Conservation (phyloP, 2,329 filamentous ascomycete genomes). For the Beauveria pseudobassiana region DNA sequence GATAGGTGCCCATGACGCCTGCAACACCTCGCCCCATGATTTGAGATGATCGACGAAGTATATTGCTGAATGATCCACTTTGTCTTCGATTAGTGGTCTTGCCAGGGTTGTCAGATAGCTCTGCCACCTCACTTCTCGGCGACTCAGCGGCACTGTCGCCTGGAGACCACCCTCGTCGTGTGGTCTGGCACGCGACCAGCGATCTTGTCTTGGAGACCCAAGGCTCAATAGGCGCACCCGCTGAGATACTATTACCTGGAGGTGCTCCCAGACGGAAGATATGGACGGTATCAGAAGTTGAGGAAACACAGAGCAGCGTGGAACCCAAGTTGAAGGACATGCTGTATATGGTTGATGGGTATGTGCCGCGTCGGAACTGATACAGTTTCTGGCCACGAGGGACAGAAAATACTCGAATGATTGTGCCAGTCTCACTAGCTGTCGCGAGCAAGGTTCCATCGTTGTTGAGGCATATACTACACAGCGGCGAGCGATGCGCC, state of each 20-base stretch:
- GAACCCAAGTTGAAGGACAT: slow-evolving; percentile 98
- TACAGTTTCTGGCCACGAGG: slow-evolving; percentile 88
- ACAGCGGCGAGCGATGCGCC: slow-evolving; percentile 85
- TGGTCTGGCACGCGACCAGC: slow-evolving; percentile 46
- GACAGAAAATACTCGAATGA: slow-evolving; percentile 91
- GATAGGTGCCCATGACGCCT: slow-evolving; percentile 81
- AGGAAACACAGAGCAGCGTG: slow-evolving; percentile 89
- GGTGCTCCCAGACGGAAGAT: slow-evolving; percentile 73
- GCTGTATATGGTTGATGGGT: slow-evolving; percentile 92
- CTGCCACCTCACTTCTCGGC: slow-evolving; percentile 40
- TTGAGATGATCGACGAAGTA: slow-evolving; percentile 90
- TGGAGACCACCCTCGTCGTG: slow-evolving; percentile 38
- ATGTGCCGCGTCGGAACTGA: slow-evolving; percentile 91
- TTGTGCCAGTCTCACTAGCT: slow-evolving; percentile 93
- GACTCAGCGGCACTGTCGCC: slow-evolving; percentile 44
- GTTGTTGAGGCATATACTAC: slow-evolving; percentile 83
- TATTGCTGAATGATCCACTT: slow-evolving; percentile 78
- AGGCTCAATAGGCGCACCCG: slow-evolving; percentile 30
- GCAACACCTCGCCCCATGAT: slow-evolving; percentile 85
- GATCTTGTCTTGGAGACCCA: slow-evolving; percentile 37
- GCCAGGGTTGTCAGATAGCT: slow-evolving; percentile 24
- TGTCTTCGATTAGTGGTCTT: slow-evolving; percentile 34
- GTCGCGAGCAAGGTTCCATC: slow-evolving; percentile 90
- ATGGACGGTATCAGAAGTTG: slow-evolving; percentile 91
- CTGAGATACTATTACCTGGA: slow-evolving; percentile 28